Base-by-base conservation (phyloP, 1,284 basidiomycete genomes). In the Malassezia japonica region DNA sequence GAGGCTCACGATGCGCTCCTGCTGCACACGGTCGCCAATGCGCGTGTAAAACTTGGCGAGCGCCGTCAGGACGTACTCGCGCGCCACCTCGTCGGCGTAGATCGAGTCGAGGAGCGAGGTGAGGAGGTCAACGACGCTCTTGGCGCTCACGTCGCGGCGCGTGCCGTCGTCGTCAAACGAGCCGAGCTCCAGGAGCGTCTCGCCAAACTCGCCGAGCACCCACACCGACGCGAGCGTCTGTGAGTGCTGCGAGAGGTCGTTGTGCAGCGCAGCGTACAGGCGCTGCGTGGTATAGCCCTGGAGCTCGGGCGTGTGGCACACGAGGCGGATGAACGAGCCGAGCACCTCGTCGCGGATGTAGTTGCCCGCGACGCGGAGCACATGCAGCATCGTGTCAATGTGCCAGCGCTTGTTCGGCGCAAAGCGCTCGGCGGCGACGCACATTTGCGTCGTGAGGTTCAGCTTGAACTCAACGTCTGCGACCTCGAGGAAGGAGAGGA, bases 381-480 rank as follows among this genome's bases (percentile, higher is more conserved):
- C 87, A 20, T 94, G 81, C 48, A 99, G 77, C 8, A 95, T 86
- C 0, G 94, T 96, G 74, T 98, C 94, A 57, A 99, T 96, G 73
- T 99, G 94, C 94, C 94, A 99, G 61, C 94, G 79, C 76, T 90
- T 91, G 75, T 95, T 96, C 0, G 94, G 94, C 2, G 94, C 92
- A 70, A 87, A 98, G 41, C 89, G 80, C 74, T 98, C 94, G 0
- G 94, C 94, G 2, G 91, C 92, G 20, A 96, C 78, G 60, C 85
- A 89, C 56, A 99, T 92, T 74, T 98, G 92, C 0, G 92, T 95
- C 0, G 94, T 99, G 82, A 98, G 85, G 1, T 87, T 86, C 4
- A 89, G 80, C 77, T 99, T 99, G 79, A 98, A 99, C 74, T 99
- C 94, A 65, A 94, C 92, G 73, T 99, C 94, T 18, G 94, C 90